Evolutionary conservation across 495 filamentous ascomycete genomes (phyloP).

Genomic region (Cercophora samala): DNA sequence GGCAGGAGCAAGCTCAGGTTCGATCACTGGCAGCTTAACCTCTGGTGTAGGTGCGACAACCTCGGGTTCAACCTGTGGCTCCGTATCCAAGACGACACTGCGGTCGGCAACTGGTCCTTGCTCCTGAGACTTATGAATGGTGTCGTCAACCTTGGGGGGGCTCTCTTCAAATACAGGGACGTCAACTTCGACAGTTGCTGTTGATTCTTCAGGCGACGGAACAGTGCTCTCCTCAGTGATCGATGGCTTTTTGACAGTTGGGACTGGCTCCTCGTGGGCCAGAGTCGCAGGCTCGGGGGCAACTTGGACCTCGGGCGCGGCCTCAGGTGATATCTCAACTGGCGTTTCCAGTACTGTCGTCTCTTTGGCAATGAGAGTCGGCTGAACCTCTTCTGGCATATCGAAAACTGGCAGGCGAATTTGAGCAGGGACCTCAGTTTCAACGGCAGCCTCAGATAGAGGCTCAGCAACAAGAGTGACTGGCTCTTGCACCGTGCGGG

Average conservation of each 20-base stretch:
- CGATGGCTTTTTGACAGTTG: not conserved
- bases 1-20: not conserved
- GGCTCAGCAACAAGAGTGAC: not conserved
- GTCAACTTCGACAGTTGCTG: not conserved
- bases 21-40: not conserved
- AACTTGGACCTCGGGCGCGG: not conserved
- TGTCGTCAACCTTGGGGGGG: not conserved
- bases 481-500: not conserved
- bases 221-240: not conserved
- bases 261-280: not conserved
- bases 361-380: too few relatives aligned
- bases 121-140: not conserved
- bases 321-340: too few relatives aligned
- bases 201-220: not conserved
- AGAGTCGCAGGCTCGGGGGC: not conserved
- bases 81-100: not conserved
- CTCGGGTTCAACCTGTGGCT: not conserved
- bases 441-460: not conserved
- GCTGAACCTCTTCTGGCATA: not conserved
- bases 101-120: not conserved
- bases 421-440: not conserved
- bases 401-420: not conserved
- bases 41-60: not conserved
- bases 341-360: too few relatives aligned
- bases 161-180: not conserved